Percentiles rank a stretch among this genome's conserved stretches.
These are phyloP conservation scores for Boletus rufocinnamomeus DNA, from an alignment of 768 basidiomycete genomes.

Conservation along the genomic window DNA sequence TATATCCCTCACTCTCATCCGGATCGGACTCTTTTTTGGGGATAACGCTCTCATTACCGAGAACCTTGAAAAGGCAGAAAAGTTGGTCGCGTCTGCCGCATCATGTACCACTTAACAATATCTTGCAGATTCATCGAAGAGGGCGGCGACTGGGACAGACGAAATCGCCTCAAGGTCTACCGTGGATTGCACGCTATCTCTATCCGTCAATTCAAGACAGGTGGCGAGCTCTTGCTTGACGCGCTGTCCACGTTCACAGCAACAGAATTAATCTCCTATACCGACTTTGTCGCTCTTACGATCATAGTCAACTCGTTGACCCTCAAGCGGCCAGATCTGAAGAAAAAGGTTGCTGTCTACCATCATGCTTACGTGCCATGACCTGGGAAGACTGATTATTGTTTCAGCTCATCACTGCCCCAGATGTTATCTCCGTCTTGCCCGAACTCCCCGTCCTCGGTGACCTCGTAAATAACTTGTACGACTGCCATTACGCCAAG, in stretches of 20 bases:
- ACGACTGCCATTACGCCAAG: constrained; percentile 92
- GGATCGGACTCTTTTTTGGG: constrained; percentile 88
- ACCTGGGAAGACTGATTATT: constrained; percentile 6
- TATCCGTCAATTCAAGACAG: constrained; percentile 88
- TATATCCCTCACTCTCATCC: constrained; percentile 82
- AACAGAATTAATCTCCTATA: constrained; percentile 83
- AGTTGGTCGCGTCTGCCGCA: constrained; percentile 49
- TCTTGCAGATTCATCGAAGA: constrained; percentile 77
- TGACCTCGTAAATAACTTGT: constrained; percentile 82
- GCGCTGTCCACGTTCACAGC: constrained; percentile 95
- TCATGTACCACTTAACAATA: neutral
- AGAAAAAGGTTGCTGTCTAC: constrained; percentile 52
- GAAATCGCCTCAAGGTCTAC: constrained; percentile 97
- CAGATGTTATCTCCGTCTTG: constrained; percentile 85
- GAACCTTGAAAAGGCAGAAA: constrained; percentile 78
- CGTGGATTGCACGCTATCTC: constrained; percentile 81
- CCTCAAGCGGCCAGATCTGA: constrained; percentile 80
- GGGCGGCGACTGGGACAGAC: constrained; percentile 97
- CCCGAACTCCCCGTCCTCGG: constrained; percentile 82
- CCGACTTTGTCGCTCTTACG: constrained; percentile 85
- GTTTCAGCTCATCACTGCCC: constrained; percentile 72
- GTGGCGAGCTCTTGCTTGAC: constrained; percentile 84
- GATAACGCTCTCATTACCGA: constrained; percentile 71
- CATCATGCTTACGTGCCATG: neutral
- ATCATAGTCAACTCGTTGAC: constrained; percentile 79